phyloP scores from a whole-genome alignment of 116 monocot genomes.

The Trichopus zeylanicus region DNA sequence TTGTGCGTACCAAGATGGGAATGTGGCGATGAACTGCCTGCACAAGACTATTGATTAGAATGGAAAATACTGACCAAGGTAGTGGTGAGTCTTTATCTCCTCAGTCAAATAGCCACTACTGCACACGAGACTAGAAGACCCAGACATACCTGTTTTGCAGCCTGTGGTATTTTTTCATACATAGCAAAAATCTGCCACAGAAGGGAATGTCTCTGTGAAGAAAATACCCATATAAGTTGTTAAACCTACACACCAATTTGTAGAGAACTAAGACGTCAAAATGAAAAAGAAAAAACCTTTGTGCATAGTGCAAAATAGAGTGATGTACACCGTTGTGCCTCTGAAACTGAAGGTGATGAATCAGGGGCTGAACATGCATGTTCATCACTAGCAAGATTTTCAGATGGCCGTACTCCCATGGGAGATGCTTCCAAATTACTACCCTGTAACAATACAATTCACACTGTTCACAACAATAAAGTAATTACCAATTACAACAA shows the following conservation, averaged over 20 bases:
- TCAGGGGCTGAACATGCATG: slow-evolving; percentile 12
- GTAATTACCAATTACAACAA: not conserved
- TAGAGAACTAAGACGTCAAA: not conserved
- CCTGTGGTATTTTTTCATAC: slow-evolving; percentile 48
- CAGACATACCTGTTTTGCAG: slow-evolving; percentile 60
- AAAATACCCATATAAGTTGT: not conserved
- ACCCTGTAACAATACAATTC: slow-evolving; percentile 26
- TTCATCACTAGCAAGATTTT: slow-evolving; percentile 13
- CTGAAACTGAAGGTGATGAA: slow-evolving; percentile 35
- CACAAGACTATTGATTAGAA: slow-evolving; percentile 13
- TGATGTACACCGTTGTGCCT: slow-evolving; percentile 73
- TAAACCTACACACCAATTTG: not conserved
- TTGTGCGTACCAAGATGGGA: slow-evolving; percentile 77
- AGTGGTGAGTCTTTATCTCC: slow-evolving; percentile 3
- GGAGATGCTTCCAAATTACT: slow-evolving; percentile 23
- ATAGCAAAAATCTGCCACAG: slow-evolving; percentile 59
- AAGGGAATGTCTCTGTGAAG: slow-evolving; percentile 84
- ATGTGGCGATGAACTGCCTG: slow-evolving; percentile 92
- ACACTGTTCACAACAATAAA: not conserved
- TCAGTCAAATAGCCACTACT: not conserved
- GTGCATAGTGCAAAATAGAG: slow-evolving; percentile 98
- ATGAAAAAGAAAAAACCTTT: slow-evolving; percentile 40
- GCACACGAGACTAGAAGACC: not conserved
- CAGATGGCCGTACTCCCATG: slow-evolving; percentile 4
- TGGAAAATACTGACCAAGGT: not conserved